Percentiles rank a stretch among this genome's conserved stretches.
These are phyloP conservation scores for Conticribra weissflogii DNA, from an alignment of 108 stramenopile species.

Conservation along the genomic window DNA sequence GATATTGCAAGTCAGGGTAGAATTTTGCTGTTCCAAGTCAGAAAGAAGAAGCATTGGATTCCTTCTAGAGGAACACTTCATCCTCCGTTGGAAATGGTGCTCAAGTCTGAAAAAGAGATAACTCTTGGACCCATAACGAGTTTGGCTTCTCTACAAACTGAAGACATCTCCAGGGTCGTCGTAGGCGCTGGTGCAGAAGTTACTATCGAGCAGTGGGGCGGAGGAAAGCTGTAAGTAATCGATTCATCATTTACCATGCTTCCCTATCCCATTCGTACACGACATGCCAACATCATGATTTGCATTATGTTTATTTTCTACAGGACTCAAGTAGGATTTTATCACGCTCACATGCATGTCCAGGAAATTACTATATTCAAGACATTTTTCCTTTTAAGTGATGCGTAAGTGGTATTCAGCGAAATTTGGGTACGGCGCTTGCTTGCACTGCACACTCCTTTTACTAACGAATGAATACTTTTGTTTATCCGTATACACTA, in stretches of 20 bases:
- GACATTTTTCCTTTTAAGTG: conserved; percentile 80
- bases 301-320: too few species aligned
- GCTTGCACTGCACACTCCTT: too few species aligned
- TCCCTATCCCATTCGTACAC: too few species aligned
- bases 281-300: too few species aligned
- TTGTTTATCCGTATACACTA: too few species aligned
- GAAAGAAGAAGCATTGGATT: conserved; percentile 23
- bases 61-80: conserved; percentile 24
- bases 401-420: conserved; percentile 65
- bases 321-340: conserved; percentile 86
- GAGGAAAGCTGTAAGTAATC: conserved; percentile 57
- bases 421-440: too few species aligned
- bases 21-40: conserved; percentile 69
- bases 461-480: too few species aligned
- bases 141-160: conserved; percentile 71
- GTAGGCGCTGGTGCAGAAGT: conserved; percentile 88
- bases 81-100: conserved; percentile 52
- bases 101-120: conserved; percentile 82
- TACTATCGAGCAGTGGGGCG: conserved; percentile 90
- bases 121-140: conserved; percentile 82
- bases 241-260: too few species aligned
- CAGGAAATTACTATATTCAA: conserved; percentile 82
- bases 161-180: conserved; percentile 72
- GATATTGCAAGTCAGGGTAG: conserved; percentile 81
- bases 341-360: conserved; percentile 87